Conservation (phyloP, 2,329 filamentous ascomycete species). For the Monosporascus sp. region DNA sequence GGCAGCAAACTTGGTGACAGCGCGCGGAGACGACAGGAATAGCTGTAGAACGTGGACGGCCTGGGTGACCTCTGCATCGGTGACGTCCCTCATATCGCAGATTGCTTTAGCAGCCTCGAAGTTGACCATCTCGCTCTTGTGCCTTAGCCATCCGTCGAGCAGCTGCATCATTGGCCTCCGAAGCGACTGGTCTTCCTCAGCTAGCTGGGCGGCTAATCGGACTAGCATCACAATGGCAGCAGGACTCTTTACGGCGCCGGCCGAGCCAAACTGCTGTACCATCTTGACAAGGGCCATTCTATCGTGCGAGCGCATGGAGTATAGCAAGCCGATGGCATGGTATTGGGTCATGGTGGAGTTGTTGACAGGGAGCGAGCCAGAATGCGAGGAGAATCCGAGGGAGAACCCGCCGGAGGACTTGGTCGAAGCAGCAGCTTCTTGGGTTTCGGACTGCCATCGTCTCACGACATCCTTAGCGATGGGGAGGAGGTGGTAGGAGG, state of each 20-base stretch:
- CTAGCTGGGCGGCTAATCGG: conserved; percentile 84
- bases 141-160: conserved; percentile 90
- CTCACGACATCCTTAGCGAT: conserved; percentile 93
- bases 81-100: conserved; percentile 89
- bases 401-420: conserved; percentile 90
- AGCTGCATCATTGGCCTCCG: conserved; percentile 96
- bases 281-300: conserved; percentile 99
- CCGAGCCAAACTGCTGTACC: conserved; percentile 96
- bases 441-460: conserved; percentile 97
- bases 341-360: conserved; percentile 98
- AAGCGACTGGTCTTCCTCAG: conserved; percentile 84
- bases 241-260: conserved; percentile 91
- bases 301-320: conserved; percentile 96
- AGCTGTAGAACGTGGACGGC: conserved; percentile 93
- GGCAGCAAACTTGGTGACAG: conserved; percentile 95
- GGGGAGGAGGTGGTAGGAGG: conserved; percentile 94
- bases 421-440: conserved; percentile 85
- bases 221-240: conserved; percentile 91
- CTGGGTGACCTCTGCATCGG: conserved; percentile 84
- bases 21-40: conserved; percentile 91
- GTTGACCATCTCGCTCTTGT: conserved; percentile 99
- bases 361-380: conserved; percentile 71
- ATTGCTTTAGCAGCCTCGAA: conserved; percentile 98
- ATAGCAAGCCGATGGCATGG: conserved; percentile 93
- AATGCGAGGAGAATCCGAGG: conserved; percentile 82